Evolutionary conservation across 2,329 filamentous ascomycete genomes (phyloP), one percentile per base, ranked within the genome.

Genomic region (Phialophora chinensis): DNA sequence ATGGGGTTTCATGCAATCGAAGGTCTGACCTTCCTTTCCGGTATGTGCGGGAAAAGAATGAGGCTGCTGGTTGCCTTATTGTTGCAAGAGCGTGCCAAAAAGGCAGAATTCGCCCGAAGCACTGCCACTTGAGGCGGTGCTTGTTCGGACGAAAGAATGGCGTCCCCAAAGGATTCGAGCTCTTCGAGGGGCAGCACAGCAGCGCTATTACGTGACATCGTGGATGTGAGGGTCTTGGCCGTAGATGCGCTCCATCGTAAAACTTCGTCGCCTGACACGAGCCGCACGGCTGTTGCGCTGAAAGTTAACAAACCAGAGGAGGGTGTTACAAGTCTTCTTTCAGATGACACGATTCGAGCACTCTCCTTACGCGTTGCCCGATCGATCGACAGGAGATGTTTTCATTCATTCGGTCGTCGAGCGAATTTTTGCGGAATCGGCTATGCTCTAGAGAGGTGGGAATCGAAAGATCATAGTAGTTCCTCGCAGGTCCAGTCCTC

Each of bases 401-500:
- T 3, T 44, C 17, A n/a, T 44, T 2, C 17, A 44, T 44, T n/a
- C 38, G 17, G 38, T 44, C 3, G 14, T 44, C 14, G 38, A 44
- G 14, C 4, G 17, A 5, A n/a, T 44, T 44, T 7, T 23, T 8
- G 5, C 23, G 2, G n/a, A 52, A 14, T 27, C 23, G 49, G 25
- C 4, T 11, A 11, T 52, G 49, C 20, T 23, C 20, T 14, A 23
- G 49, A 12, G 17, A 29, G 49, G 35, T 8, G 31, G 53, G 1
- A 20, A 33, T 11, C 10, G 31, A 6, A 23, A 20, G 27, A 42
- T 76, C 80, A 85, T 63, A 97, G 86, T 71, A 98, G 85, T 81
- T 99, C 95, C 81, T 98, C 95, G 81, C 93, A 97, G 42, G 93
- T 96, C 95, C 95, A 99, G 79, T 99, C 95, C 85, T 99, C 95